A percentile compares a stretch with the other conserved stretches of the same genome.
These are phyloP conservation scores for Mesostigma viride DNA, from an alignment of 139 green algal genomes.

Conservation along the genomic window DNA sequence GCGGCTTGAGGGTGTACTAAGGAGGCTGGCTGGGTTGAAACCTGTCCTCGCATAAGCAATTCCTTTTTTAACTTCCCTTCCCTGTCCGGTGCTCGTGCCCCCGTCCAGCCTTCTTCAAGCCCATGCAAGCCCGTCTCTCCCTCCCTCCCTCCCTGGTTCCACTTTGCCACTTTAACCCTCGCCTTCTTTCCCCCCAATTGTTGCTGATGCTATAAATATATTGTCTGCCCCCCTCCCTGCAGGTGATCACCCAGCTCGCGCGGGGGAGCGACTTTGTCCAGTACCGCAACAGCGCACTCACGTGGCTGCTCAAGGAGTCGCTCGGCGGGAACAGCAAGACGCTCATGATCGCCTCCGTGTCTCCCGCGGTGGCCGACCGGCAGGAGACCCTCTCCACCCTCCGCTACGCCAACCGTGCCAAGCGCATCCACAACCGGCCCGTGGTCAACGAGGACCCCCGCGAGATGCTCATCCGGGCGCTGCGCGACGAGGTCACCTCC, in stretches of 20 bases:
- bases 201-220: too few species aligned
- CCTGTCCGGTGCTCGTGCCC: too few species aligned
- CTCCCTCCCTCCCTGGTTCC: not conserved
- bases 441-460: slow-evolving; percentile 75
- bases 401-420: slow-evolving; percentile 70
- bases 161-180: too few species aligned
- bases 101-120: not conserved
- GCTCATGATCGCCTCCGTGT: slow-evolving; percentile 22
- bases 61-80: too few species aligned
- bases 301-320: slow-evolving; percentile 18
- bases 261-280: slow-evolving; percentile 7
- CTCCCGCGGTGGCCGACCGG: slow-evolving; percentile 4
- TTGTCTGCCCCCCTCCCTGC: not conserved
- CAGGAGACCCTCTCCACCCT: slow-evolving; percentile 9
- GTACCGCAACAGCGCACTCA: slow-evolving; percentile 11
- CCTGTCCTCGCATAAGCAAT: too few species aligned
- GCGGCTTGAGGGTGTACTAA: too few species aligned
- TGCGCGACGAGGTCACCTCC: not conserved
- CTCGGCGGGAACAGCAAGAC: slow-evolving; percentile 25
- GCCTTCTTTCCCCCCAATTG: too few species aligned
- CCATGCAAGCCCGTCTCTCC: not conserved
- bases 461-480: slow-evolving; percentile 4
- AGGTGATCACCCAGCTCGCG: slow-evolving; percentile 6
- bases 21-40: too few species aligned
- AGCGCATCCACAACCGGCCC: slow-evolving; percentile 84